Conservation (phyloP, 164 flowering plant species). For the Magnolia officinalis region DNA sequence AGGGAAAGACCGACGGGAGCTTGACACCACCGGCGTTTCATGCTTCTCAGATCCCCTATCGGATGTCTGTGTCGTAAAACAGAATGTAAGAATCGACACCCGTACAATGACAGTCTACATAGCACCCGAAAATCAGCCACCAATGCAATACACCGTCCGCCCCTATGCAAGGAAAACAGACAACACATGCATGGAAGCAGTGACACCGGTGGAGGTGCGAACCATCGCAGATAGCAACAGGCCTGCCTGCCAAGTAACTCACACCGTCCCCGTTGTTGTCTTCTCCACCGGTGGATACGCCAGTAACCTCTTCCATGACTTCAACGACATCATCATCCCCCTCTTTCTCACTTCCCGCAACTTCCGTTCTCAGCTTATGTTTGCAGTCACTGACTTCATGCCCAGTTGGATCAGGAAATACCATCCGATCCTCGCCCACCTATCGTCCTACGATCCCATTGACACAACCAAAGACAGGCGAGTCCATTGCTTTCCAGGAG, state of each 20-base stretch:
- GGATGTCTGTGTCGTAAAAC: conserved; percentile 5
- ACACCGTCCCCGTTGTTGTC: conserved; percentile 7
- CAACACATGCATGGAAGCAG: not conserved
- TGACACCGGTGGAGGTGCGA: not conserved
- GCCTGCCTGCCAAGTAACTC: conserved; percentile 2
- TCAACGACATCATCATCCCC: conserved; percentile 13
- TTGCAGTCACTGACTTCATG: conserved; percentile 9
- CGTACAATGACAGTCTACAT: not conserved
- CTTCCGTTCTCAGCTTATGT: conserved; percentile 5
- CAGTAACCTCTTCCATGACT: conserved; percentile 13
- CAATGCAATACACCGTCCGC: not conserved
- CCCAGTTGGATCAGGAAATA: not conserved
- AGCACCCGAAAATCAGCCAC: not conserved
- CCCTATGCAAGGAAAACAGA: not conserved
- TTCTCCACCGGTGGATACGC: conserved; percentile 12
- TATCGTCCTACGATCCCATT: conserved; percentile 1
- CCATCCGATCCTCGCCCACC: conserved; percentile 6
- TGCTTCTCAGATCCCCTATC: conserved; percentile 5
- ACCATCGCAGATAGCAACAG: not conserved
- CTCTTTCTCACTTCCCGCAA: conserved; percentile 14
- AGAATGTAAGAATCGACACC: not conserved
- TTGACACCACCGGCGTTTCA: conserved; percentile 9
- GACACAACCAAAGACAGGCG: not conserved
- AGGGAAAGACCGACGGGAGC: conserved; percentile 7
- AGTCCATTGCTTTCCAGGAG: conserved; percentile 10